Evolutionary conservation across 441 rosid genomes (phyloP).

Genomic region (Pelargonium cotyledonis): DNA sequence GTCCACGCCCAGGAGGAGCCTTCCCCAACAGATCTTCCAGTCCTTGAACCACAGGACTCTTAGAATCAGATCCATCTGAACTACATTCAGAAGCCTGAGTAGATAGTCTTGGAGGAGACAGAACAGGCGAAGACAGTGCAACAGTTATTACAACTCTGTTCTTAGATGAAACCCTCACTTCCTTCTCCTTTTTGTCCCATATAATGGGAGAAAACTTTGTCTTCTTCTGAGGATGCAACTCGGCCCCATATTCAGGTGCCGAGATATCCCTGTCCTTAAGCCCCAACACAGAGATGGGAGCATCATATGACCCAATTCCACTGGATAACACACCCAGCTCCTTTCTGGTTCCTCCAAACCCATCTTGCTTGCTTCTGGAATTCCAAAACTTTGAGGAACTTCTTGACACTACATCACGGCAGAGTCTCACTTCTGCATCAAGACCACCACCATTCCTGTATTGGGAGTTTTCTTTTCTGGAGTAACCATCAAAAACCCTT

Average conservation of each 20-base stretch:
- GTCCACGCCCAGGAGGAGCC: conserved; percentile 7
- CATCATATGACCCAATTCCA: conserved; percentile 17
- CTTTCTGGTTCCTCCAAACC: neutral
- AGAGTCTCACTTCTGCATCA: conserved; percentile 23
- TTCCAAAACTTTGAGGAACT: neutral
- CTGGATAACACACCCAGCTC: neutral
- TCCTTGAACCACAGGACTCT: conserved; percentile 12
- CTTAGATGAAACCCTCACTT: conserved; percentile 25
- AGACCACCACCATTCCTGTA: conserved; percentile 16
- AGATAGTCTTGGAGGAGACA: conserved; percentile 15
- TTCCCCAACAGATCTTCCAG: conserved; percentile 20
- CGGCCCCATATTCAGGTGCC: conserved; percentile 26
- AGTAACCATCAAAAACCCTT: conserved; percentile 19
- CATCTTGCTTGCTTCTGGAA: neutral
- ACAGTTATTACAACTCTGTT: conserved; percentile 15
- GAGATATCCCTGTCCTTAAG: conserved; percentile 19
- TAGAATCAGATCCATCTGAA: conserved; percentile 19
- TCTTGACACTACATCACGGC: conserved; percentile 18
- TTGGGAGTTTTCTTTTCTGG: conserved; percentile 25
- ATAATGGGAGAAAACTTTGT: conserved; percentile 47
- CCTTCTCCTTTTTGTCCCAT: conserved; percentile 36
- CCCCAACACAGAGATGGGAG: conserved; percentile 1
- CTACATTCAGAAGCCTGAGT: conserved; percentile 10
- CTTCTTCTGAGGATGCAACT: conserved; percentile 43
- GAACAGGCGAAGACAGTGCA: conserved; percentile 11